phyloP scores from a whole-genome alignment of 2,329 filamentous ascomycete species.

The Pleomassaria siparia region DNA sequence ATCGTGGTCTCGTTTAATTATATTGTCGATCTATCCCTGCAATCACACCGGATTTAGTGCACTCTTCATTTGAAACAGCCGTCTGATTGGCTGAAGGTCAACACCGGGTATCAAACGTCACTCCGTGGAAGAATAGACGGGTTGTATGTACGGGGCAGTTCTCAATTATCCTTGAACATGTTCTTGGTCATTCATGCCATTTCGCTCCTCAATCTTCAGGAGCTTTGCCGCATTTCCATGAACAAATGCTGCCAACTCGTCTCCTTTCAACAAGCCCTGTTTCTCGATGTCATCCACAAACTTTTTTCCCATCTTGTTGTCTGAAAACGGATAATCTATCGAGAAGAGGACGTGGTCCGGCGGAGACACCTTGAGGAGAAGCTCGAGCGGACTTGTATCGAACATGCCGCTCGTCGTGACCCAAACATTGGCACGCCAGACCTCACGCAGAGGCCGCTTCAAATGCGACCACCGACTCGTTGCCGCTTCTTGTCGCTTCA shows the following conservation, averaged over 20 bases:
- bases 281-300: constrained; percentile 52
- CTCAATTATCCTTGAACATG: no score
- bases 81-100: constrained; percentile 14
- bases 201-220: constrained; percentile 9
- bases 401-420: constrained; percentile 59
- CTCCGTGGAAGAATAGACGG: not conserved
- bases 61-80: constrained; percentile 6
- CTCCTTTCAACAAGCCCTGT: constrained; percentile 51
- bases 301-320: constrained; percentile 49
- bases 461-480: constrained; percentile 33
- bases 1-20: constrained; percentile 10
- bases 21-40: constrained; percentile 12
- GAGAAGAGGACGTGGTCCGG: constrained; percentile 56
- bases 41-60: constrained; percentile 15
- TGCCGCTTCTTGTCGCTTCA: constrained; percentile 44
- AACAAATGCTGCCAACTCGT: constrained; percentile 52
- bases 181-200: no score
- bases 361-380: constrained; percentile 43
- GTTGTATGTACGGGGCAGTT: not conserved
- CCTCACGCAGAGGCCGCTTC: constrained; percentile 26
- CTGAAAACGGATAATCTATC: constrained; percentile 59
- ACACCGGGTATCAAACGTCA: not conserved
- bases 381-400: constrained; percentile 50
- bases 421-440: constrained; percentile 59
- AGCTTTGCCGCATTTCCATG: constrained; percentile 52